These are phyloP conservation scores for Xylariaceae sp. DNA, from an alignment of 2,329 filamentous ascomycete species.

Conservation along the genomic window DNA sequence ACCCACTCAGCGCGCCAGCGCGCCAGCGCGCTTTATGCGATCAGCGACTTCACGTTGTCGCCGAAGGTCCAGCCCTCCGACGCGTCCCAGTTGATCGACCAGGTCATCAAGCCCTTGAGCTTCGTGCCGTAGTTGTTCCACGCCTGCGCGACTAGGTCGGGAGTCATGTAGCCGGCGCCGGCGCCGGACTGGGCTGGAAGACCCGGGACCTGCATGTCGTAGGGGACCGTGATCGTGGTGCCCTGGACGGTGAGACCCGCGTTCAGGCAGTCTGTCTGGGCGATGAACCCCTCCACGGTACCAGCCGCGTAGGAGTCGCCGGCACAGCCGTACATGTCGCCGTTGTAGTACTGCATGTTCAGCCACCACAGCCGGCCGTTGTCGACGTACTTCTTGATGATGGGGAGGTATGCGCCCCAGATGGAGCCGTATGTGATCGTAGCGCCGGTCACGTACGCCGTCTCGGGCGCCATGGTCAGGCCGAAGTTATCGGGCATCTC, in stretches of 20 bases:
- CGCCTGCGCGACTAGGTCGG: conserved; percentile 30
- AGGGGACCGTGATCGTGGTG: conserved; percentile 34
- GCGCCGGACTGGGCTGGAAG: conserved; percentile 36
- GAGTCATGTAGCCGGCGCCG: conserved; percentile 34
- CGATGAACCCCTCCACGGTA: conserved; percentile 33
- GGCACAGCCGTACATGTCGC: conserved; percentile 36
- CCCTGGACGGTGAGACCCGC: conserved; percentile 32
- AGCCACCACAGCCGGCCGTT: conserved; percentile 37
- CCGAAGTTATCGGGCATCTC: conserved; percentile 56
- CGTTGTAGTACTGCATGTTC: conserved; percentile 39
- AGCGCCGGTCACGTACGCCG: conserved; percentile 36
- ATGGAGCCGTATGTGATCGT: conserved; percentile 33
- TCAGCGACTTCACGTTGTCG: conserved; percentile 24
- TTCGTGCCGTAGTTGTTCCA: conserved; percentile 33
- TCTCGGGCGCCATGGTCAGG: conserved; percentile 47
- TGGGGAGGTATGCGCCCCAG: conserved; percentile 37
- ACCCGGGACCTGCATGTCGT: conserved; percentile 36
- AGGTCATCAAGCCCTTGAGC: conserved; percentile 37
- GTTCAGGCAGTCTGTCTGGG: conserved; percentile 37
- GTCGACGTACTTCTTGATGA: conserved; percentile 38
- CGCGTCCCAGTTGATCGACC: conserved; percentile 39
- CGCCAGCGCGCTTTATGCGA: neutral
- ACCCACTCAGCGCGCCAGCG: neutral
- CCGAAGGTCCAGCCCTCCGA: conserved; percentile 35
- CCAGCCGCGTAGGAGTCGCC: conserved; percentile 34